These are phyloP conservation scores for Scenedesmus sp. DNA, from an alignment of 163 green algal genomes.

Conservation along the genomic window DNA sequence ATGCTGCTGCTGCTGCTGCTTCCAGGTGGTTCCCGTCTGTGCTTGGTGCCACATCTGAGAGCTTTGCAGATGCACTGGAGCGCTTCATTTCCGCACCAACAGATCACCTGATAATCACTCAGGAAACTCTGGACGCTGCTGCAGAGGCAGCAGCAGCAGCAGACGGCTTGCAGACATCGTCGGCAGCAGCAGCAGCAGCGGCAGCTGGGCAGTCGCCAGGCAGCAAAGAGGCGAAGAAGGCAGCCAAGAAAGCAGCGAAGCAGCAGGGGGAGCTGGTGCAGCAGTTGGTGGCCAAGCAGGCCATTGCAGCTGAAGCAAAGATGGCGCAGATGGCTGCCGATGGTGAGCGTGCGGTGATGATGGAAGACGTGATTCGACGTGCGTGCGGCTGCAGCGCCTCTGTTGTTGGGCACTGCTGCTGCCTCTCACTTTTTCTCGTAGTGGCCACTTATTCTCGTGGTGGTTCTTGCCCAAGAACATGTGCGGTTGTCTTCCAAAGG, in stretches of 20 bases:
- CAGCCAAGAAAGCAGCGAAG: not conserved
- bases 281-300: not conserved
- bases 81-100: conserved; percentile 55
- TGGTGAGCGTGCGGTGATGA: not conserved
- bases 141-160: not conserved
- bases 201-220: conserved; percentile 46
- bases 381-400: not conserved
- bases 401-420: not conserved
- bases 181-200: conserved; percentile 3
- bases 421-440: not conserved
- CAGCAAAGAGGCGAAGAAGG: conserved; percentile 53
- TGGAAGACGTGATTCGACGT: too few species aligned
- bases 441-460: not conserved
- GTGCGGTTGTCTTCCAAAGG: too few species aligned
- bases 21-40: conserved; percentile 60
- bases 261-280: not conserved
- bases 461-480: not conserved
- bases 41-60: conserved; percentile 79
- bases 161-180: conserved; percentile 23
- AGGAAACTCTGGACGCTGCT: not conserved
- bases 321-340: conserved; percentile 43
- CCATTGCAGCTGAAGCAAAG: conserved; percentile 24
- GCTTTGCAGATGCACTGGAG: conserved; percentile 81
- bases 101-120: conserved; percentile 1
- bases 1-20: conserved; percentile 69